Base-by-base conservation (phyloP, 2,329 filamentous ascomycete genomes). In the Penicillium sp. region DNA sequence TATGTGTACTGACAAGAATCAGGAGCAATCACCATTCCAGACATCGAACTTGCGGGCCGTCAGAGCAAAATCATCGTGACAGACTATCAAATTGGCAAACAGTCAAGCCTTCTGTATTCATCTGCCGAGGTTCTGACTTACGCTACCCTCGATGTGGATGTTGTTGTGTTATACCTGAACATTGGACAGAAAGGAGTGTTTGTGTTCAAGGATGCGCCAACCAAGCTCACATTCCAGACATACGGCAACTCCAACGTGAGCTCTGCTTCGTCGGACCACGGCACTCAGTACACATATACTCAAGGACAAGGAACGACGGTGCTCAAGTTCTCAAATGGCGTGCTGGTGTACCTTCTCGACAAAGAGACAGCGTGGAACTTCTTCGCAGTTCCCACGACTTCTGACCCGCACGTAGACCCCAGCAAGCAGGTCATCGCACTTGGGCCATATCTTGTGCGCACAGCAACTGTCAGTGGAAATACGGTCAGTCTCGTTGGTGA, bases 61-160 rank as follows among this genome's bases (percentile, higher is more conserved):
- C 79, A 83, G 63, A 81, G 79, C 62, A 82, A 81, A 58, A 82
- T 83, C 56, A 68, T 83, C 3, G 78, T 83, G 18, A 82, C 80
- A 0, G 80, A 84, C 60, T 83, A 83, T 49, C 63, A 65, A 0
- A 70, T 83, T 52, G 80, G 81, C 4, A 70, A 71, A 1, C 49
- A 52, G 7, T 71, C 77, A 27, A 77, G 70, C 3, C 66, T 84
- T 3, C 69, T 83, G 0, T 84, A 81, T 63, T 79, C 79, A 2
- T 79, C 81, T 0, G 76, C 79, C 0, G 81, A 84, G 49, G 66
- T 84, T 6, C 66, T 81, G 16, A 69, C 73, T 2, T 82, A 83
- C 31, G 76, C 77, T 34, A 68, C 57, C 5, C 57, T 71, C 16
- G 71, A 74, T 18, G 67, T 71, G 11, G 71, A 78, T 32, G 77